Conservation (phyloP, 306 rosid species). For the Vicia sativa region DNA sequence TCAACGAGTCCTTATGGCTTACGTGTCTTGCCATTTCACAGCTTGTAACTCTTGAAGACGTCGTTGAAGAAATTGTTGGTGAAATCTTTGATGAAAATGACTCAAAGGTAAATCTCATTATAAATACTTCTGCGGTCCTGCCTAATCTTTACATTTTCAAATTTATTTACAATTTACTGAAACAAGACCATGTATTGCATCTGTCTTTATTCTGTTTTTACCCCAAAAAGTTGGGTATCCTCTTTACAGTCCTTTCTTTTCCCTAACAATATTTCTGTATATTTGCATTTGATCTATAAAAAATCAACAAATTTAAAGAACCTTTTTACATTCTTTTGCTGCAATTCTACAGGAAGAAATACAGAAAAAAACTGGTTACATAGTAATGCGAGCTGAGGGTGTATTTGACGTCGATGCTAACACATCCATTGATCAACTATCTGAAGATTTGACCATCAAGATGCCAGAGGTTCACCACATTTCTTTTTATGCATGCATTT, state of each 20-base stretch:
- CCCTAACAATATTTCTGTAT: not conserved
- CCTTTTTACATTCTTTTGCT: slow-evolving; percentile 29
- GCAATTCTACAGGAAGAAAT: slow-evolving; percentile 80
- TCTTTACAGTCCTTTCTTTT: not conserved
- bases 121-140: slow-evolving; percentile 28
- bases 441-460: slow-evolving; percentile 87
- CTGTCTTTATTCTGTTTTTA: too few relatives aligned
- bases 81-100: slow-evolving; percentile 98
- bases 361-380: slow-evolving; percentile 96
- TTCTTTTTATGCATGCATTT: slow-evolving; percentile 10
- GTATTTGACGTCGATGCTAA: slow-evolving; percentile 96
- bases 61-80: slow-evolving; percentile 98
- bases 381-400: slow-evolving; percentile 97
- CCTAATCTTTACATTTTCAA: not conserved
- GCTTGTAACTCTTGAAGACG: slow-evolving; percentile 94
- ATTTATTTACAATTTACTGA: not conserved
- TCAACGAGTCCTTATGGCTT: slow-evolving; percentile 8
- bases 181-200: not conserved
- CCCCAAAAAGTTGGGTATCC: too few relatives aligned
- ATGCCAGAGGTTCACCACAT: slow-evolving; percentile 84
- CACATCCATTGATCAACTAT: slow-evolving; percentile 95
- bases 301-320: not conserved
- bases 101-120: slow-evolving; percentile 69
- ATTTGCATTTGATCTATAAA: not conserved
- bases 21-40: slow-evolving; percentile 40